Conservation (phyloP, 306 rosid genomes). For the Begonia loranthoides region DNA sequence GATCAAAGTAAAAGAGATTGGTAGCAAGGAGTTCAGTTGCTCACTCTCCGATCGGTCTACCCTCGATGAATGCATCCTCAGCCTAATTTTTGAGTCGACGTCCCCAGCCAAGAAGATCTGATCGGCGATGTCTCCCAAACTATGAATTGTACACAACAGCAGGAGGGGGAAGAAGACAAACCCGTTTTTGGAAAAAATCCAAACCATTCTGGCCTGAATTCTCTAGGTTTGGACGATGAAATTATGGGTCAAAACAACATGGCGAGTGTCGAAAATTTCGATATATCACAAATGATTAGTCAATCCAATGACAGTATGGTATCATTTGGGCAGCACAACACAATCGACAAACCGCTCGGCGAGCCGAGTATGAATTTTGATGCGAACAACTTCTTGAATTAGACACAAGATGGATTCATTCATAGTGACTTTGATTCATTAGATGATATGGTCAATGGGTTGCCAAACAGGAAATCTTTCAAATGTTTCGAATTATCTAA, state of each 20-base stretch:
- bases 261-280: too few species aligned
- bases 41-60: constrained; percentile 23
- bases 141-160: constrained; percentile 15
- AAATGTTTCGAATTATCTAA: too few species aligned
- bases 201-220: constrained; percentile 17
- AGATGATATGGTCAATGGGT: constrained; percentile 35
- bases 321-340: constrained; percentile 14
- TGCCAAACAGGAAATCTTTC: constrained; percentile 31
- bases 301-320: constrained; percentile 15
- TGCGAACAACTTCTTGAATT: constrained; percentile 21
- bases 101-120: constrained; percentile 34
- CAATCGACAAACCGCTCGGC: constrained; percentile 14
- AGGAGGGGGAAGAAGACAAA: constrained; percentile 40
- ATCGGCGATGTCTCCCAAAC: constrained; percentile 32
- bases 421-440: constrained; percentile 21
- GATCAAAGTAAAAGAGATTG: constrained; percentile 34
- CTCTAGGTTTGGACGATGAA: constrained; percentile 19
- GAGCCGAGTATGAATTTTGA: constrained; percentile 20
- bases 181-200: constrained; percentile 17
- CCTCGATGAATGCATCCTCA: constrained; percentile 30
- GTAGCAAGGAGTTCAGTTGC: constrained; percentile 33
- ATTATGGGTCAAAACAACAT: too few species aligned
- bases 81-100: constrained; percentile 24
- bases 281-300: too few species aligned
- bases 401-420: constrained; percentile 23